Evolutionary conservation across 2,329 filamentous ascomycete genomes (phyloP).

Genomic region (Teratosphaeria viscida): DNA sequence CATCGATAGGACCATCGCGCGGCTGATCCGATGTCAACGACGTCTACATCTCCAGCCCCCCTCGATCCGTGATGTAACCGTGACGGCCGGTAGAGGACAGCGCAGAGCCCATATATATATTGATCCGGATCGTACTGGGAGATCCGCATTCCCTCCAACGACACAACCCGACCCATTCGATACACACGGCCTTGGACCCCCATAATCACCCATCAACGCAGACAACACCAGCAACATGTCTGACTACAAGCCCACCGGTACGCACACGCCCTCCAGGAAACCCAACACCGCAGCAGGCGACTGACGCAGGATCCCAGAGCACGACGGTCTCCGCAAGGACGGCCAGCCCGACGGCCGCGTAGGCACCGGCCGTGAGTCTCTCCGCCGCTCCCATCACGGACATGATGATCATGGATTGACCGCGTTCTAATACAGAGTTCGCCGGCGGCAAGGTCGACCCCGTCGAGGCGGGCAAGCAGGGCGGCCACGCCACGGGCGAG

Average conservation of each 20-base stretch:
- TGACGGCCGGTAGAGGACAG: neutral
- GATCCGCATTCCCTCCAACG: neutral
- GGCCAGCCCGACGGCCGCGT: slow-evolving; percentile 33
- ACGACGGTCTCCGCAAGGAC: slow-evolving; percentile 34
- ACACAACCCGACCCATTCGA: neutral
- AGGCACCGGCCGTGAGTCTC: slow-evolving; percentile 25
- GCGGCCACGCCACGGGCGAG: slow-evolving; percentile 21
- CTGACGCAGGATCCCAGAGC: slow-evolving; percentile 20
- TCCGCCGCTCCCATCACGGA: neutral
- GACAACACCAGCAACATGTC: slow-evolving; percentile 14
- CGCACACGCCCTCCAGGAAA: neutral
- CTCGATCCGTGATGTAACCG: neutral
- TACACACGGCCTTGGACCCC: neutral
- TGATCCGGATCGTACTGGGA: neutral
- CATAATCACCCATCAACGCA: slow-evolving; percentile 2
- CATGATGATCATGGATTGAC: neutral
- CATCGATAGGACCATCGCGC: neutral
- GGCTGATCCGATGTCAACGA: neutral
- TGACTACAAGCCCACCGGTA: slow-evolving; percentile 29
- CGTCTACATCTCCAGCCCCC: neutral
- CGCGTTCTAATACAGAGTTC: slow-evolving; percentile 20
- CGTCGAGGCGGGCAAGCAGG: slow-evolving; percentile 30
- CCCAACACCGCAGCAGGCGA: neutral
- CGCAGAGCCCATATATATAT: neutral
- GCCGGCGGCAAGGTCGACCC: slow-evolving; percentile 34